phyloP scores from a whole-genome alignment of 2,329 filamentous ascomycete genomes.

The Colletotrichum sublineola region DNA sequence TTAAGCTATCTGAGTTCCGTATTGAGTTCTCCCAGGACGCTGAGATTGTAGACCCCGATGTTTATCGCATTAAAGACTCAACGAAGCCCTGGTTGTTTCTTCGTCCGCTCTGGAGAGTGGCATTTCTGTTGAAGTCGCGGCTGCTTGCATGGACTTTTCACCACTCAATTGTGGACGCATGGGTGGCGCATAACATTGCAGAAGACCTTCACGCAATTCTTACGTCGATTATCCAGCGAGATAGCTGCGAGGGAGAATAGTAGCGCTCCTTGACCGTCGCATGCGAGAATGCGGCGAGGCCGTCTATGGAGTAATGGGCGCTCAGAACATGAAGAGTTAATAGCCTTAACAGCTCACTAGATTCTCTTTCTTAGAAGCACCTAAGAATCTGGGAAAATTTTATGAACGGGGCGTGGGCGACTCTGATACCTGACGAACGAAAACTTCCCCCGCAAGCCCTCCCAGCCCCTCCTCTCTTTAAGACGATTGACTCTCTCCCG shows the following conservation, averaged over 20 bases:
- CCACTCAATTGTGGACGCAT: slow-evolving; percentile 11
- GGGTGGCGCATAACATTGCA: slow-evolving; percentile 12
- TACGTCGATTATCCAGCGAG: slow-evolving; percentile 7
- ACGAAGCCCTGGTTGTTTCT: slow-evolving; percentile 10
- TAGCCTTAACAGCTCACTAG: not conserved
- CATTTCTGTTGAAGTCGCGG: slow-evolving; percentile 13
- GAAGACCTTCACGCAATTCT: slow-evolving; percentile 21
- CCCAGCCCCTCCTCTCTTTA: slow-evolving; percentile 12
- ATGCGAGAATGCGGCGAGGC: slow-evolving; percentile 10
- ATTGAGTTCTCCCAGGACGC: not conserved
- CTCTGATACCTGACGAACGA: slow-evolving; percentile 5
- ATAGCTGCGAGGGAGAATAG: not conserved
- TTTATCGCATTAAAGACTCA: slow-evolving; percentile 8
- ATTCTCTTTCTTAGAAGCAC: not conserved
- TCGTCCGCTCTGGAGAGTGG: slow-evolving; percentile 9
- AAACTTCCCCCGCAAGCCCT: slow-evolving; percentile 14
- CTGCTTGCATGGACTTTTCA: slow-evolving; percentile 10
- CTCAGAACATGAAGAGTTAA: slow-evolving; percentile 5
- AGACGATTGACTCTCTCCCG: not conserved
- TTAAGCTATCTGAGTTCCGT: slow-evolving; percentile 2
- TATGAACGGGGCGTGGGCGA: slow-evolving; percentile 3
- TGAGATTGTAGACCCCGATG: not conserved
- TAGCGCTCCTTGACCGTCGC: not conserved
- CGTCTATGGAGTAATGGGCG: slow-evolving; percentile 13
- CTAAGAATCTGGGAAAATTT: slow-evolving; percentile 5